phyloP scores from a whole-genome alignment of 345 rosid species.

The Firmiana major region DNA sequence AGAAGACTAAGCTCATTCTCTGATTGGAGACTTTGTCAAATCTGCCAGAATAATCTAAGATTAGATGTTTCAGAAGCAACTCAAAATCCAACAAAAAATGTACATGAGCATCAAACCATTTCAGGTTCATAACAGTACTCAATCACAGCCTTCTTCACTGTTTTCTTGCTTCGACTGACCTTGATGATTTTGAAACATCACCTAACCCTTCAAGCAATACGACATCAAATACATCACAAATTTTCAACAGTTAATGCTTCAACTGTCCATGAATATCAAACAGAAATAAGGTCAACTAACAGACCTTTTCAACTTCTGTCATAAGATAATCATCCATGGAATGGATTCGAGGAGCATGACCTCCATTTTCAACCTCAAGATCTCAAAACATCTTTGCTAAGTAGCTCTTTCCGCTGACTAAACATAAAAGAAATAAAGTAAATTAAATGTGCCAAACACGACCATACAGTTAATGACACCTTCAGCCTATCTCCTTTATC shows the following conservation, averaged over 20 bases:
- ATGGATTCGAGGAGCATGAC: slow-evolving; percentile 80
- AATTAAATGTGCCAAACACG: background rate
- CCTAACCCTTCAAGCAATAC: slow-evolving; percentile 55
- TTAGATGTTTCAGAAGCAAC: background rate
- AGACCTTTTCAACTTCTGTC: slow-evolving; percentile 96
- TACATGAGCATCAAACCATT: slow-evolving; percentile 26
- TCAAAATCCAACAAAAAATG: background rate
- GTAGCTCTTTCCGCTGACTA: slow-evolving; percentile 98
- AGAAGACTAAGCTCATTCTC: background rate
- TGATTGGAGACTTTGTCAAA: slow-evolving; percentile 7
- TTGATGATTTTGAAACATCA: slow-evolving; percentile 52
- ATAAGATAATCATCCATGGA: slow-evolving; percentile 97
- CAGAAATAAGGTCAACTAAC: slow-evolving; percentile 3
- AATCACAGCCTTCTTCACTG: slow-evolving; percentile 63
- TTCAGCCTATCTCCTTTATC: background rate
- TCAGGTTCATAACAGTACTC: slow-evolving; percentile 96
- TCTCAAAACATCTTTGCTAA: slow-evolving; percentile 87
- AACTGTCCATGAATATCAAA: slow-evolving; percentile 9
- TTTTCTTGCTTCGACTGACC: slow-evolving; percentile 66
- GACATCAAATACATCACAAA: slow-evolving; percentile 6
- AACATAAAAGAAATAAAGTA: slow-evolving; percentile 2
- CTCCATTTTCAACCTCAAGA: slow-evolving; percentile 83
- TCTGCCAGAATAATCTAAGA: background rate
- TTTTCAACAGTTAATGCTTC: background rate
- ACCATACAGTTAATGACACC: background rate